These are phyloP conservation scores for Astrothelium macrocarpum DNA, from an alignment of 495 filamentous ascomycete genomes.

Conservation along the genomic window DNA sequence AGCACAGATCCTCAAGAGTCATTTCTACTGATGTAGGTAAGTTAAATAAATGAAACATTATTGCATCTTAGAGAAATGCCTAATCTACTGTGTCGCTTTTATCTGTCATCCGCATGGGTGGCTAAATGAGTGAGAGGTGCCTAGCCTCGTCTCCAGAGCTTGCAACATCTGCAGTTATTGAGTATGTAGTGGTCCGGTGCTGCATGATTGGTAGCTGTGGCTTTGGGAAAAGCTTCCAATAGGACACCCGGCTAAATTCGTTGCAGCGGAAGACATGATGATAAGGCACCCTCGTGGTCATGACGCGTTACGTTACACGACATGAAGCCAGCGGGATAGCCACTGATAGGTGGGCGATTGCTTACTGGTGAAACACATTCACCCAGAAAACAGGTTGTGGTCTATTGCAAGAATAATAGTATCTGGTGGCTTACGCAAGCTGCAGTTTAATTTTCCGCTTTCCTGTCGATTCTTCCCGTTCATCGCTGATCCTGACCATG, in stretches of 20 bases:
- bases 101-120: neutral
- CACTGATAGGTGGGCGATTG: neutral
- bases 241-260: neutral
- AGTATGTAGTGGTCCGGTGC: neutral
- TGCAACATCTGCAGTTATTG: neutral
- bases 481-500: conserved; percentile 73
- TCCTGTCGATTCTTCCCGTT: conserved; percentile 85
- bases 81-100: neutral
- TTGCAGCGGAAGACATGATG: neutral
- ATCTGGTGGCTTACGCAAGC: conserved; percentile 36
- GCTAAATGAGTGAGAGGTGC: neutral
- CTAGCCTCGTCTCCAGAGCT: neutral
- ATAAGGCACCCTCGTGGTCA: neutral
- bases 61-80: neutral
- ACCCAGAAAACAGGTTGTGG: neutral
- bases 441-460: conserved; percentile 79
- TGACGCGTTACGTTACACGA: neutral
- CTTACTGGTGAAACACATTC: neutral
- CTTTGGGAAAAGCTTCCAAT: neutral
- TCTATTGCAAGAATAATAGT: neutral
- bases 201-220: neutral
- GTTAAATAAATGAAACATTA: too few relatives aligned
- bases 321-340: neutral
- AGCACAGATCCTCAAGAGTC: too few relatives aligned
- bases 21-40: too few relatives aligned